phyloP scores from a whole-genome alignment of 2,329 filamentous ascomycete species.

The Fusarium bulbicola region DNA sequence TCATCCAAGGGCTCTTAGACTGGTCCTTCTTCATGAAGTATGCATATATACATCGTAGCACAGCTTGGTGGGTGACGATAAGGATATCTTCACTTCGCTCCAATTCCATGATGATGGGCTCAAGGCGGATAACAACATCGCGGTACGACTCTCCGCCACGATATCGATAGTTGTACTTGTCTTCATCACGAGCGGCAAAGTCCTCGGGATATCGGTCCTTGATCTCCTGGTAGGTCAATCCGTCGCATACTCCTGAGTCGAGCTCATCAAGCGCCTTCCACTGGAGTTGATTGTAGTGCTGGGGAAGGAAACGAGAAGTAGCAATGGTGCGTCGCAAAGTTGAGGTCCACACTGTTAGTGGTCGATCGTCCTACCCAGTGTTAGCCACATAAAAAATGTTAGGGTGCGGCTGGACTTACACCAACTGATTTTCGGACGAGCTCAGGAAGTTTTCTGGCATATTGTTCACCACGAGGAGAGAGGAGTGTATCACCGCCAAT shows the following conservation, averaged over 20 bases:
- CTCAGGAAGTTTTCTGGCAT: constrained; percentile 84
- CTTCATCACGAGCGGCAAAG: constrained; percentile 93
- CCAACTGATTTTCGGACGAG: constrained; percentile 87
- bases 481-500: constrained; percentile 93
- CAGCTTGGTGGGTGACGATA: constrained; percentile 97
- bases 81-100: constrained; percentile 96
- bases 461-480: constrained; percentile 86
- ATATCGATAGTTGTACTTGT: constrained; percentile 99
- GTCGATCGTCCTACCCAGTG: constrained; percentile 62
- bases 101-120: constrained; percentile 99
- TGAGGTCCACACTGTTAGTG: constrained; percentile 70
- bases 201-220: constrained; percentile 91
- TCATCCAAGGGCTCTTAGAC: constrained; percentile 96
- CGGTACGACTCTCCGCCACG: constrained; percentile 94
- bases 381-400: constrained; percentile 14
- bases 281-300: constrained; percentile 90
- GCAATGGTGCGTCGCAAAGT: constrained; percentile 85
- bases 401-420: constrained; percentile 59
- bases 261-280: constrained; percentile 99
- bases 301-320: constrained; percentile 83
- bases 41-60: constrained; percentile 95
- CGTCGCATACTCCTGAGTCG: constrained; percentile 95
- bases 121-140: constrained; percentile 95
- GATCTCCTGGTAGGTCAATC: constrained; percentile 95
- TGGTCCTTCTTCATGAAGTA: constrained; percentile 99